A percentile compares a stretch with the other conserved stretches of the same genome.
These are phyloP conservation scores for Cordyceps cicadae DNA, from an alignment of 2,329 filamentous ascomycete genomes.

Conservation along the genomic window DNA sequence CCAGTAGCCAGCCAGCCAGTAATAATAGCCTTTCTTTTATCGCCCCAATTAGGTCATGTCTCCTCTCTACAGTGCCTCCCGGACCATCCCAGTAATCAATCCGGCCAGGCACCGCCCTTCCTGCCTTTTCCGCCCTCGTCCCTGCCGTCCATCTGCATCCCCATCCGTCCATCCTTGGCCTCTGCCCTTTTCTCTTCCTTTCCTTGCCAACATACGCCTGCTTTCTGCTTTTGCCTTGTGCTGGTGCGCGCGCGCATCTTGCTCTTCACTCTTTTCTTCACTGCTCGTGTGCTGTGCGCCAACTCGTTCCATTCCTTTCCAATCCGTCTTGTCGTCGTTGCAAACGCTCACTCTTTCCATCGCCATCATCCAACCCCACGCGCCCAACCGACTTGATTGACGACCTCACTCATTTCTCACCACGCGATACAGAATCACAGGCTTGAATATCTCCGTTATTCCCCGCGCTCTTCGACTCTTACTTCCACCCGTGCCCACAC, in stretches of 20 bases:
- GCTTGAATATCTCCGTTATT: neutral
- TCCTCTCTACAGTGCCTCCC: neutral
- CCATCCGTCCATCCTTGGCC: neutral
- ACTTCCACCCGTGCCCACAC: neutral
- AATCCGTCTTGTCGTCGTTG: neutral
- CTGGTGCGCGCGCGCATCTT: constrained; percentile 12
- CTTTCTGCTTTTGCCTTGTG: neutral
- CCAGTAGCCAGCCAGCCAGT: neutral
- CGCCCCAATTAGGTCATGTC: neutral
- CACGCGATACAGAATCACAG: neutral
- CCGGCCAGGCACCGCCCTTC: neutral
- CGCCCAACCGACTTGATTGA: neutral
- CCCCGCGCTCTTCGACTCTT: neutral
- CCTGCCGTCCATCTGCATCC: constrained; percentile 4
- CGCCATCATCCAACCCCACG: neutral
- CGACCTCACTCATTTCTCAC: constrained; percentile 1
- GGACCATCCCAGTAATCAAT: neutral
- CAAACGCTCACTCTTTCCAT: constrained; percentile 2
- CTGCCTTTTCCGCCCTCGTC: constrained; percentile 1
- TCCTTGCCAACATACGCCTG: neutral
- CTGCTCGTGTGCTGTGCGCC: constrained; percentile 12
- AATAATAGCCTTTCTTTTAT: neutral
- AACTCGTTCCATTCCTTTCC: constrained; percentile 6
- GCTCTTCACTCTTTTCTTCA: neutral
- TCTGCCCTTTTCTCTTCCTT: neutral